phyloP scores from a whole-genome alignment of 257 asterid species.

The Plantago major region DNA sequence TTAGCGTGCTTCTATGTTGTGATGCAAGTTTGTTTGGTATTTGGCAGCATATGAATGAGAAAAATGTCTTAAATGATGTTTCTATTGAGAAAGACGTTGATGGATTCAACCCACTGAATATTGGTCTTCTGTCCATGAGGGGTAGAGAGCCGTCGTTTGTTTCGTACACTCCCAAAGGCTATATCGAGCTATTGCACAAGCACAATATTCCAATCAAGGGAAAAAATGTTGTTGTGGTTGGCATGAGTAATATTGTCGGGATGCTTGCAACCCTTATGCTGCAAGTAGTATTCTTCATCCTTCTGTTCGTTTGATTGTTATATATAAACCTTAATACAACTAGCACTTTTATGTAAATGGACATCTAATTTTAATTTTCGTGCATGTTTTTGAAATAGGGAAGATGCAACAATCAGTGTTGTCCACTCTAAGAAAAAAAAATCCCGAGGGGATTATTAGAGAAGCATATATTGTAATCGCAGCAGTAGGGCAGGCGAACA shows the following conservation, averaged over 20 bases:
- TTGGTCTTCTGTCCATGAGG: constrained; percentile 91
- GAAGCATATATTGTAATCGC: constrained; percentile 81
- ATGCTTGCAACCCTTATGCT: constrained; percentile 83
- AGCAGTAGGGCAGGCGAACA: constrained; percentile 81
- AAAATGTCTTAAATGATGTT: constrained; percentile 71
- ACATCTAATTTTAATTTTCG: not conserved
- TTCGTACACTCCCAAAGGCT: constrained; percentile 95
- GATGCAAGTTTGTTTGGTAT: constrained; percentile 7
- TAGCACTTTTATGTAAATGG: not conserved
- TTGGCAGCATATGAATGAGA: constrained; percentile 81
- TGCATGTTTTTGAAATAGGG: constrained; percentile 47
- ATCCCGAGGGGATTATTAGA: constrained; percentile 71
- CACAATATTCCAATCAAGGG: constrained; percentile 72
- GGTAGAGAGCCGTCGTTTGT: constrained; percentile 85
- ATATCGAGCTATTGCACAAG: constrained; percentile 82
- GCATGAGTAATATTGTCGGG: constrained; percentile 94
- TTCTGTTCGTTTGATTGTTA: constrained; percentile 2
- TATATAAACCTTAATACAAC: not conserved
- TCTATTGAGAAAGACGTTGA: constrained; percentile 93
- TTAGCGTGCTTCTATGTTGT: not conserved
- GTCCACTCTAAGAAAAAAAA: constrained; percentile 83
- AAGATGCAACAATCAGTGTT: constrained; percentile 82
- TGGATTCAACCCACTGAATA: constrained; percentile 87
- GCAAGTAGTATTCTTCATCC: constrained; percentile 46
- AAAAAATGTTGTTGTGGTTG: constrained; percentile 79